A percentile compares a stretch with the other conserved stretches of the same genome.
Evolutionary conservation across 176 grass and related monocot genomes (phyloP).

Genomic region (Hyparrhenia diplandra): DNA sequence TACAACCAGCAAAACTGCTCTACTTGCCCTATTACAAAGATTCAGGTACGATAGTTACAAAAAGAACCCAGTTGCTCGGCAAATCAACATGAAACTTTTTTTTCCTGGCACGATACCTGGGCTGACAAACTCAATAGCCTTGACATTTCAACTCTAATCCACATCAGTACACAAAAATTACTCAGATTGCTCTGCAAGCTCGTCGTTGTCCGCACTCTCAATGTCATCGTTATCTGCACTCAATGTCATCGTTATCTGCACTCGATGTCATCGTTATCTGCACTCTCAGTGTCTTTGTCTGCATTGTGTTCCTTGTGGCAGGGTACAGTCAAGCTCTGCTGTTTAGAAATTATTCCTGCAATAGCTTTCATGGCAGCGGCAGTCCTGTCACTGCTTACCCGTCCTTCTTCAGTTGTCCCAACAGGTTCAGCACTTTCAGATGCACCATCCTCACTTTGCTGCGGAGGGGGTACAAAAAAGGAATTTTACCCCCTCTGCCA

Average conservation of each 20-base stretch:
- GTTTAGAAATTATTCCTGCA: constrained; percentile 70
- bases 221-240: constrained; percentile 15
- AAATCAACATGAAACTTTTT: not conserved
- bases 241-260: no score
- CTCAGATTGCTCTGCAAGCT: constrained; percentile 16
- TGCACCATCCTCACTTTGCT: constrained; percentile 25
- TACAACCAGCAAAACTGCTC: not conserved
- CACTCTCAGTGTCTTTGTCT: constrained; percentile 2
- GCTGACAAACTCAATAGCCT: not conserved
- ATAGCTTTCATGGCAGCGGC: constrained; percentile 84
- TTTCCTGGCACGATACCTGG: not conserved
- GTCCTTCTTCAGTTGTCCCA: constrained; percentile 36
- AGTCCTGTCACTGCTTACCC: constrained; percentile 50
- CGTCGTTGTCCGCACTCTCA: not conserved
- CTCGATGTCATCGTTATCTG: constrained; percentile 11
- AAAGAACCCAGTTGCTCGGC: not conserved
- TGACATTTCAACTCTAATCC: not conserved
- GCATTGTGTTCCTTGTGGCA: constrained; percentile 31
- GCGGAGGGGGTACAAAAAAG: constrained; percentile 79
- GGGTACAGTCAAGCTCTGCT: constrained; percentile 73
- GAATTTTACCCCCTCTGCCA: constrained; percentile 99
- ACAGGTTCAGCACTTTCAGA: constrained; percentile 27
- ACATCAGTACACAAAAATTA: not conserved
- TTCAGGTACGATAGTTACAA: no score
- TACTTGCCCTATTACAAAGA: constrained; percentile 13